Conservation (phyloP, 2,329 filamentous ascomycete genomes). For the Rhynchosporium secalis region DNA sequence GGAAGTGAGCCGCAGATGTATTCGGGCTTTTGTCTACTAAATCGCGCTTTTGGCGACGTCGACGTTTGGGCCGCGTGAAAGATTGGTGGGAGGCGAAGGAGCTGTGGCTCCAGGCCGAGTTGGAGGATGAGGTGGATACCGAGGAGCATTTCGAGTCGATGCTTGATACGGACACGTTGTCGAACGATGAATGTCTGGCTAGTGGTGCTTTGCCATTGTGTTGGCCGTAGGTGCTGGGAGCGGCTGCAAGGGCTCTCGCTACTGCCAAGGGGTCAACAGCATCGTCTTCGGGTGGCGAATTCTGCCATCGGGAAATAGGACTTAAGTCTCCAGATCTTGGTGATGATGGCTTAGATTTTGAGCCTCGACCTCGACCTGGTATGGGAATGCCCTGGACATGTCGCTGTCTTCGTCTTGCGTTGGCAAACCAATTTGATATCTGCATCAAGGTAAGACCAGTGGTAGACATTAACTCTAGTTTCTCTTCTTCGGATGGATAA, state of each 20-base stretch:
- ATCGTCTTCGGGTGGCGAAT: slow-evolving; percentile 11
- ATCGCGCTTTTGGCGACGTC: slow-evolving; percentile 5
- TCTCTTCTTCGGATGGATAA: slow-evolving; percentile 9
- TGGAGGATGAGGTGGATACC: slow-evolving; percentile 1
- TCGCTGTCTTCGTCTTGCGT: slow-evolving; percentile 7
- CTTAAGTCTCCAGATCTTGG: background rate
- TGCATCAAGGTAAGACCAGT: slow-evolving; percentile 11
- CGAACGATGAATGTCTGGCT: slow-evolving; percentile 6
- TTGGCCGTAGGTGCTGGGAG: background rate
- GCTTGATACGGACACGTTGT: slow-evolving; percentile 8
- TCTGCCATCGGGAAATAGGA: slow-evolving; percentile 9
- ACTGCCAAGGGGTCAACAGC: slow-evolving; percentile 9
- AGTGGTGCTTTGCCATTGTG: background rate
- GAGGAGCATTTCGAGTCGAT: slow-evolving; percentile 3
- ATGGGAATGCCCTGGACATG: slow-evolving; percentile 8
- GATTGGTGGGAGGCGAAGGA: slow-evolving; percentile 11
- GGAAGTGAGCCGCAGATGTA: background rate
- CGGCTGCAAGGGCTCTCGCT: slow-evolving; percentile 6
- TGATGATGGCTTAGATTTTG: background rate
- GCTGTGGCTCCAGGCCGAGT: slow-evolving; percentile 12
- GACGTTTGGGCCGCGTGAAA: slow-evolving; percentile 10
- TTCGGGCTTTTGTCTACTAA: background rate
- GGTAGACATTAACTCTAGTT: background rate
- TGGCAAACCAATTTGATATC: slow-evolving; percentile 13
- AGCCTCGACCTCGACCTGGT: background rate